Conservation (phyloP, 805 yeast genomes). For the Debaryomyces tyrocola region DNA sequence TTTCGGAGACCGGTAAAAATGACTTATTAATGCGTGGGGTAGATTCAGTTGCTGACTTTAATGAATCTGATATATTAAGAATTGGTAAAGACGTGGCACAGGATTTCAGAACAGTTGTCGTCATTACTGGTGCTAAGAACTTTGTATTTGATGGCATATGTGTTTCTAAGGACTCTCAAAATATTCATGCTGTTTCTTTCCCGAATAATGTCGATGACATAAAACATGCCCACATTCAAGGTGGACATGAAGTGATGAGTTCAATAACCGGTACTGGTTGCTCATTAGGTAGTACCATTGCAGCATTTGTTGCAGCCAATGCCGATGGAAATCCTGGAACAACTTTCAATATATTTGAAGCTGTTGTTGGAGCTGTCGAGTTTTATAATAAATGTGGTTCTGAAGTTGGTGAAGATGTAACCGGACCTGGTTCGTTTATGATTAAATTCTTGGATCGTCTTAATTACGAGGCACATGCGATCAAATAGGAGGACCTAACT, state of each 20-base stretch:
- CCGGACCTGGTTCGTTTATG: conserved; percentile 56
- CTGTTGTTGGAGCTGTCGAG: conserved; percentile 55
- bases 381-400: conserved; percentile 64
- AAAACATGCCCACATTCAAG: conserved; percentile 34
- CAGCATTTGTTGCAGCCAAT: conserved; percentile 53
- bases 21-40: conserved; percentile 66
- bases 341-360: conserved; percentile 33
- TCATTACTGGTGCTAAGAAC: conserved; percentile 60
- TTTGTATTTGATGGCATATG: conserved; percentile 20
- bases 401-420: conserved; percentile 40
- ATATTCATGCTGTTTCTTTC: conserved; percentile 11
- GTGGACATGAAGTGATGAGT: conserved; percentile 66
- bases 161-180: neutral
- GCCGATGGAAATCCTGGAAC: conserved; percentile 19
- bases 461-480: conserved; percentile 11
- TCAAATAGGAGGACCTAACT: too few species aligned
- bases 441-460: conserved; percentile 46
- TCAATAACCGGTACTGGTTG: conserved; percentile 82
- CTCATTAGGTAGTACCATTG: conserved; percentile 71
- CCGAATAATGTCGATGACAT: conserved; percentile 8
- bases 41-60: conserved; percentile 44
- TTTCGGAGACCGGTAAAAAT: conserved; percentile 17
- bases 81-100: conserved; percentile 52
- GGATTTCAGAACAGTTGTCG: conserved; percentile 58
- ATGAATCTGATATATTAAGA: conserved; percentile 23